Base-by-base conservation (phyloP, 768 basidiomycete genomes). In the Suillus spraguei region DNA sequence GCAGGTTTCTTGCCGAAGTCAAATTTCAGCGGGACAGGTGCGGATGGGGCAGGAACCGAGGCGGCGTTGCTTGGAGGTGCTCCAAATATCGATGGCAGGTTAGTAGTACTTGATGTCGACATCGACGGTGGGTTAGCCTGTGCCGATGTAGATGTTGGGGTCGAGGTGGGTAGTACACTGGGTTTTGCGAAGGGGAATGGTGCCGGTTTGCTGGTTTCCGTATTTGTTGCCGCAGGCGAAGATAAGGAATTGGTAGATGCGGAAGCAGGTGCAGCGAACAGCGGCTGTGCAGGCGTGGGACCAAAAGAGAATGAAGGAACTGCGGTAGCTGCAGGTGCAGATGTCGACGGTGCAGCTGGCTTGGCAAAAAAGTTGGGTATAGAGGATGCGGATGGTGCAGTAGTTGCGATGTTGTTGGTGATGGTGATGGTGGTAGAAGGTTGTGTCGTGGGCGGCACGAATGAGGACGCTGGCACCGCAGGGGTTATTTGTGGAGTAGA, bases 71-170 rank as follows among this genome's bases (percentile, higher is more conserved):
- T 39, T 13, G 65, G 56, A 64, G 42, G 58, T 24, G 70, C 63
- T 41, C 65, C 72, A 52, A 63, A 60, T 41, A 28, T 44, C 67
- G 78, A 50, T 63, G 65, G 46, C 69, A 68, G 47, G 67, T 9
- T n/a, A 69, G 42, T 32, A 14, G 13, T 52, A 11, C 41, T 39
- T 9, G 65, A 58, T 63, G 42, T 56, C 22, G 70, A 60, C 38
- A 24, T 41, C 67, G 78, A 50, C 63, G 64, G 47, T 70, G 68
- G 47, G 67, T 10, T n/a, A 69, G 46, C 32, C 36, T 60, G 55
- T 63, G 54, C 11, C 36, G 50, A 53, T 62, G 59, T 38, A 49
- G 28, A 16, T 61, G 20, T 5, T 8, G 68, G 8, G 2, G 64
- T 10, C 3, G 56, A 17, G 28, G 56, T n/a, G 76, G 74, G 42